A percentile compares a stretch with the other conserved stretches of the same genome.
These are phyloP conservation scores for Pleurotus eryngii DNA, from an alignment of 768 basidiomycete genomes.

Conservation along the genomic window DNA sequence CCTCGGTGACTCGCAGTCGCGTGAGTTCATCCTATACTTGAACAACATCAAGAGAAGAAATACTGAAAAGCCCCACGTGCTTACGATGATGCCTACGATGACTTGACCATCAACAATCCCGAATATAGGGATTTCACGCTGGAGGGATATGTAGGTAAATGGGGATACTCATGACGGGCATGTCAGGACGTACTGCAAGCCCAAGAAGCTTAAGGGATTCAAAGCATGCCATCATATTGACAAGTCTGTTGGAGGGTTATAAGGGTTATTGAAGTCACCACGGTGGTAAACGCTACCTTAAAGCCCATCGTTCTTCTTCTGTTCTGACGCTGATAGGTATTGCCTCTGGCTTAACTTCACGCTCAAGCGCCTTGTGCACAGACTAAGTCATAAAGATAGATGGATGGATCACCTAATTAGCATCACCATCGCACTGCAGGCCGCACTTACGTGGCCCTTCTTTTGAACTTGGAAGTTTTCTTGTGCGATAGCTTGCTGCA, in stretches of 20 bases:
- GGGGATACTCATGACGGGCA: not conserved
- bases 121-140: conserved; percentile 87
- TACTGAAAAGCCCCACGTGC: conserved; percentile 12
- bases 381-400: conserved; percentile 33
- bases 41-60: not conserved
- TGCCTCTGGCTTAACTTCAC: conserved; percentile 61
- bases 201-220: conserved; percentile 45
- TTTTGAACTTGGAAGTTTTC: conserved; percentile 46
- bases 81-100: conserved; percentile 74
- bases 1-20: conserved; percentile 14
- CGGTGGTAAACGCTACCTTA: conserved; percentile 46
- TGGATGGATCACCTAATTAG: not conserved
- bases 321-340: conserved; percentile 47
- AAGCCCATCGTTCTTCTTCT: conserved; percentile 74
- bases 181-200: conserved; percentile 41
- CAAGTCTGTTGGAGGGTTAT: conserved; percentile 41
- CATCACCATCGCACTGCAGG: not conserved
- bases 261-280: not conserved
- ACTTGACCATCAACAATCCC: conserved; percentile 64
- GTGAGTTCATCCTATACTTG: conserved; percentile 50
- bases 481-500: conserved; percentile 46
- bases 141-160: conserved; percentile 7
- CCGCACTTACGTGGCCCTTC: conserved; percentile 50
- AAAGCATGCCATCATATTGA: conserved; percentile 72
- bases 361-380: conserved; percentile 76